These are phyloP conservation scores for Salvia splendens DNA, from an alignment of 257 asterid genomes.

Conservation along the genomic window DNA sequence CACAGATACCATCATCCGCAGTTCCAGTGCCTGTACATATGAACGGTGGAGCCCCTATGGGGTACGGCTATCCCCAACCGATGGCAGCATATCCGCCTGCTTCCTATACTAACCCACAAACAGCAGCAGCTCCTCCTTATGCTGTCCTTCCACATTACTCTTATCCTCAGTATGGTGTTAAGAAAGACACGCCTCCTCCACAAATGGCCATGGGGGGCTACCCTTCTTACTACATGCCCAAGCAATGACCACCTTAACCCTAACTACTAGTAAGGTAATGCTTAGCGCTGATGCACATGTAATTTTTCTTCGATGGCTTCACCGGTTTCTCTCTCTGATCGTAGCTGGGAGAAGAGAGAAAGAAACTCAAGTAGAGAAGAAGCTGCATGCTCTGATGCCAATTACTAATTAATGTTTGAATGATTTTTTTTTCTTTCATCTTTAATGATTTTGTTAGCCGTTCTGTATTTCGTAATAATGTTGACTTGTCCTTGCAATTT, in stretches of 20 bases:
- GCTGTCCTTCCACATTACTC: slow-evolving; percentile 50
- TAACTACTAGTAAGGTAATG: slow-evolving; percentile 5
- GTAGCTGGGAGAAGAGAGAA: no score
- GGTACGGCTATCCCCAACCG: slow-evolving; percentile 58
- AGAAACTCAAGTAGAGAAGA: slow-evolving; percentile 4
- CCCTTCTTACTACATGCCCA: slow-evolving; percentile 75
- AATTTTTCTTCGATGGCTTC: neutral
- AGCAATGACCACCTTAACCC: slow-evolving; percentile 39
- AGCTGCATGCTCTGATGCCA: neutral
- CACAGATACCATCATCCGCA: slow-evolving; percentile 49
- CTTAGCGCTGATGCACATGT: neutral
- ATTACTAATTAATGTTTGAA: slow-evolving; percentile 15
- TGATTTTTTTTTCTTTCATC: neutral
- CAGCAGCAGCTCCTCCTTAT: slow-evolving; percentile 45
- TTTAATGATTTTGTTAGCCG: neutral
- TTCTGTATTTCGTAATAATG: neutral
- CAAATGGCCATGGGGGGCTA: slow-evolving; percentile 54
- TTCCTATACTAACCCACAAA: slow-evolving; percentile 48
- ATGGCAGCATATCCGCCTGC: slow-evolving; percentile 46
- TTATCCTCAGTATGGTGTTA: slow-evolving; percentile 58
- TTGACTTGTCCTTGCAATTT: neutral
- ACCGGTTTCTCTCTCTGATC: neutral
- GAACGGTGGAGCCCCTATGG: slow-evolving; percentile 48
- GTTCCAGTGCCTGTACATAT: slow-evolving; percentile 49
- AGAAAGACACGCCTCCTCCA: slow-evolving; percentile 46